Evolutionary conservation across 164 flowering plant species (phyloP).

Genomic region (Tetracentron sinense): DNA sequence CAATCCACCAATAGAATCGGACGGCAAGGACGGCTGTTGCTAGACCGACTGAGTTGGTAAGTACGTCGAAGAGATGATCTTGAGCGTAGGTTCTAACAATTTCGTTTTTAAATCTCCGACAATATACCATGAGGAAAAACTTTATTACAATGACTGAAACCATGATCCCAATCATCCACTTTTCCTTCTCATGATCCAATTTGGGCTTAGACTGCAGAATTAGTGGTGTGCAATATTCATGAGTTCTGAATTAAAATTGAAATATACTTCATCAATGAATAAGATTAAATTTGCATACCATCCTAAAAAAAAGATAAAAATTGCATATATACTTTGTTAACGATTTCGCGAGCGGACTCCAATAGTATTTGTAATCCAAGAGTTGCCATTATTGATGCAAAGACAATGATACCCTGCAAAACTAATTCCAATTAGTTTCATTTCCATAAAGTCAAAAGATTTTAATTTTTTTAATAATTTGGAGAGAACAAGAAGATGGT

Average conservation of each 20-base stretch:
- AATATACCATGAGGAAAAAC: constrained; percentile 59
- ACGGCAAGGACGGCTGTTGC: constrained; percentile 61
- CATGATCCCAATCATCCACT: constrained; percentile 87
- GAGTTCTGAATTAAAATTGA: not conserved
- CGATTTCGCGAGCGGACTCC: constrained; percentile 50
- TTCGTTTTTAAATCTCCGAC: constrained; percentile 64
- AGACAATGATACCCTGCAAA: constrained; percentile 70
- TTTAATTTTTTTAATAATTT: not conserved
- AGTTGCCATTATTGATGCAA: constrained; percentile 84
- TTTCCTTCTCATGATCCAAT: constrained; percentile 38
- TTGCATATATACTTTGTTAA: constrained; percentile 44
- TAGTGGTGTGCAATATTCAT: too few relatives aligned
- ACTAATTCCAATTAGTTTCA: too few relatives aligned
- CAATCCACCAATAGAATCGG: constrained; percentile 66
- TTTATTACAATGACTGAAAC: constrained; percentile 62
- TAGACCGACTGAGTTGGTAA: constrained; percentile 73
- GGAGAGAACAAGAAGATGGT: not conserved
- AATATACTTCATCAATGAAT: not conserved
- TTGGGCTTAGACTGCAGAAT: constrained; percentile 33
- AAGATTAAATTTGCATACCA: not conserved
- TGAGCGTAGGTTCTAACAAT: constrained; percentile 76
- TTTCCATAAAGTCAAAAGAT: too few relatives aligned
- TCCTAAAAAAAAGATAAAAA: not conserved
- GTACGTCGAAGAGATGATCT: constrained; percentile 80
- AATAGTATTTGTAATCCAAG: constrained; percentile 67